Conservation (phyloP, 768 basidiomycete genomes). For the Albatrellus ellisii region DNA sequence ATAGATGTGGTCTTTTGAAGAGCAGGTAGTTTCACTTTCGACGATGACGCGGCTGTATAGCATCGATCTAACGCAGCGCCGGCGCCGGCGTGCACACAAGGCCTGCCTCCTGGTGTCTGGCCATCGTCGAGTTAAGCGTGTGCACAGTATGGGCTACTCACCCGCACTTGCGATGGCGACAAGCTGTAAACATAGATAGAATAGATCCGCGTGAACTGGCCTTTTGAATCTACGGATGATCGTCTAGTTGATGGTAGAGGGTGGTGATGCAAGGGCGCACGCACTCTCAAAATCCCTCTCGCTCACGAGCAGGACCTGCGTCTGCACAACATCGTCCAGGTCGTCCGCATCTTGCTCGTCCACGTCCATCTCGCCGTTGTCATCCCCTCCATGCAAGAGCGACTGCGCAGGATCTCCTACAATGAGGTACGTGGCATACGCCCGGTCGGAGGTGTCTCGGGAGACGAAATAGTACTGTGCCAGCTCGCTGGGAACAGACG, state of each 20-base stretch:
- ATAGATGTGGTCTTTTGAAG: conserved; percentile 6
- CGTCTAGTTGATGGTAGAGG: not conserved
- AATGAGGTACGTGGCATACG: conserved; percentile 59
- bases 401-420: conserved; percentile 36
- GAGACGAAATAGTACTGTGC: conserved; percentile 36
- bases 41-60: conserved; percentile 5
- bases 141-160: conserved; percentile 14
- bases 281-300: conserved; percentile 55
- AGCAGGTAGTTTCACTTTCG: conserved; percentile 8
- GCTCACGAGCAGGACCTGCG: conserved; percentile 42
- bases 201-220: conserved; percentile 36
- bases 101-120: conserved; percentile 28
- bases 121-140: not conserved
- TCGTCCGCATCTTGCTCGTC: conserved; percentile 25
- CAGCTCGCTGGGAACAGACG: conserved; percentile 38
- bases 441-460: conserved; percentile 25
- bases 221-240: conserved; percentile 34
- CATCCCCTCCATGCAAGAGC: too few species aligned
- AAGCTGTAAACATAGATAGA: conserved; percentile 61
- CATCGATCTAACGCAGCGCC: conserved; percentile 7
- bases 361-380: conserved; percentile 21
- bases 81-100: conserved; percentile 20
- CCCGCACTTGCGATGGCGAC: conserved; percentile 48
- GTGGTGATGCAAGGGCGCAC: conserved; percentile 13
- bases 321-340: conserved; percentile 31